phyloP scores from a whole-genome alignment of 768 basidiomycete species.

The Harrya chromipes region DNA sequence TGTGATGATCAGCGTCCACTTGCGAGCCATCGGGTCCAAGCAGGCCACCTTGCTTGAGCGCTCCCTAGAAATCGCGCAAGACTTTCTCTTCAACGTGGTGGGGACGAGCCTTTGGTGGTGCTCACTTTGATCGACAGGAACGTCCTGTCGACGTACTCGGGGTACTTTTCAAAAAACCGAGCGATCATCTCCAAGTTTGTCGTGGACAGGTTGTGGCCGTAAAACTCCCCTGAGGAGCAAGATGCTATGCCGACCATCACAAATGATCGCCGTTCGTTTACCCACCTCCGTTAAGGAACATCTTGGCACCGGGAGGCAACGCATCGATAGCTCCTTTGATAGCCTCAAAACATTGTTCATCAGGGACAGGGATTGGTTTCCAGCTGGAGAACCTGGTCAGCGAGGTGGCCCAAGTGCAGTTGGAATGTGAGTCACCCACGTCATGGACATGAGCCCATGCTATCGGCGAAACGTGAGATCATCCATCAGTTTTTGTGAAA shows the following conservation, averaged over 20 bases:
- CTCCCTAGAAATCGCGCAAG: conserved; percentile 5
- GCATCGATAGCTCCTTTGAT: conserved; percentile 51
- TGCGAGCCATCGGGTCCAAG: conserved; percentile 27
- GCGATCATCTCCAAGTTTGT: conserved; percentile 50
- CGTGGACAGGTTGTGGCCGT: conserved; percentile 40
- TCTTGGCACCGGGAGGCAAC: conserved; percentile 42
- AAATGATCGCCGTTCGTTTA: neutral
- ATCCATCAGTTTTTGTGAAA: neutral
- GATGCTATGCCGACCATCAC: neutral
- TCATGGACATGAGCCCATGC: conserved; percentile 60
- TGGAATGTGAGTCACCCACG: conserved; percentile 28
- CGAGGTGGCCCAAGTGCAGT: neutral
- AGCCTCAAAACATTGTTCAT: conserved; percentile 59
- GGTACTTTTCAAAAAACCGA: conserved; percentile 46
- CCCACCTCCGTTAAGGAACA: conserved; percentile 50
- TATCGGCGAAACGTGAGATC: neutral
- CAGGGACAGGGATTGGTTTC: conserved; percentile 44
- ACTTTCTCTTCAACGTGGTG: neutral
- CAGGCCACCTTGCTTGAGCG: neutral
- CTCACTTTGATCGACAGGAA: conserved; percentile 36
- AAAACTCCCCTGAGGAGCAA: conserved; percentile 48
- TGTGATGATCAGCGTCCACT: conserved; percentile 3
- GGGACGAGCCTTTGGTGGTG: neutral
- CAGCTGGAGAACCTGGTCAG: conserved; percentile 27
- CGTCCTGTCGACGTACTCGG: conserved; percentile 32